Evolutionary conservation across 768 basidiomycete species (phyloP), one percentile per base, ranked within the genome.

Genomic region (Termitomyces sp.): DNA sequence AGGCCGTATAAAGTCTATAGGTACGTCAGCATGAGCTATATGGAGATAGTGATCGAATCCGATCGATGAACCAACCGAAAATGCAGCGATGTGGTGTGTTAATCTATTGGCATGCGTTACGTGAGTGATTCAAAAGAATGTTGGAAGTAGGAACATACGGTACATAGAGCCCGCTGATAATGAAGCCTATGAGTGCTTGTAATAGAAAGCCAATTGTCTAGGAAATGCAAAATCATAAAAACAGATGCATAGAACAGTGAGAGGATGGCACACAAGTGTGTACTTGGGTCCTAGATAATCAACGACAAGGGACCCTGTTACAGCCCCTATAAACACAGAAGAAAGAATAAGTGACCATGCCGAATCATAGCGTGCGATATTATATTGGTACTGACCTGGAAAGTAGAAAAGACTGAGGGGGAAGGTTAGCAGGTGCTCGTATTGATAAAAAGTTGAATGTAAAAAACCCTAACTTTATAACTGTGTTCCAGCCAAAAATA

Each of bases 401-500:
- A 75, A 76, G 65, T 72, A 78, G 63, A 76, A 75, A 60, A 78
- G 67, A 63, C 76, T 77, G 25, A 34, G 15, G 5, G 7, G 15
- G 6, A 42, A 42, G 40, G 40, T 42, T 17, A 17, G 5, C 40
- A 15, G 15, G 1, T 4, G 5, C 17, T 7, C 1, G 17, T 6
- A 5, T 15, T 15, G 17, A 17, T 12, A 14, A 1, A 6, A 42
- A 17, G 5, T 17, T 42, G 7, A 17, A 17, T 17, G 15, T 42
- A 17, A 6, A 6, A 52, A 45, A 65, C 40, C 66, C 82, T 46
- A 69, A 90, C 91, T 88, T 89, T 76, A 93, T 89, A 29, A 94
- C 85, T 48, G 89, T 86, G 63, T 81, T 83, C 94, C 93, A 94
- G 14, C 92, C 92, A 63, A 95, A 86, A 10, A 88, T 79, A 48